These are phyloP conservation scores for Agrocybe pediades DNA, from an alignment of 768 basidiomycete genomes.

Conservation along the genomic window DNA sequence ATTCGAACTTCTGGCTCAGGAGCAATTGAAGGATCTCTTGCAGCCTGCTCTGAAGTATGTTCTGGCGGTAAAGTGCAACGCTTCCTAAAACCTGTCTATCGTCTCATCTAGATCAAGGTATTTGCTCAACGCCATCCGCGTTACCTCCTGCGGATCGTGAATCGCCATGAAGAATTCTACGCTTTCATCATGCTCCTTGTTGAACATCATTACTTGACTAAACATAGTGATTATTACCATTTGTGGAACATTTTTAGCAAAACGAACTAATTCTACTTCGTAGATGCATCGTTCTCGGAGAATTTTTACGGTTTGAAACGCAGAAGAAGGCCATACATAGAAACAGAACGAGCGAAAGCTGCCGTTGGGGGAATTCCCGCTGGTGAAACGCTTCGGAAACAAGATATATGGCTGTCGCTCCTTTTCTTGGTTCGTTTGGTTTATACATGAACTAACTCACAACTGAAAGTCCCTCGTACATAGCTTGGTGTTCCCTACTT, in stretches of 20 bases:
- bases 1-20: conserved; percentile 92
- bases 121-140: conserved; percentile 95
- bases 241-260: not conserved
- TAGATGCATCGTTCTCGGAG: conserved; percentile 93
- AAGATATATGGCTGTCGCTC: conserved; percentile 77
- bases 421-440: conserved; percentile 69
- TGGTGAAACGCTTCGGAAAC: conserved; percentile 64
- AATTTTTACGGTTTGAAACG: conserved; percentile 95
- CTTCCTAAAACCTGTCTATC: not conserved
- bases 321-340: conserved; percentile 68
- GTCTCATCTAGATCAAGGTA: conserved; percentile 50
- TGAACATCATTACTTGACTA: conserved; percentile 87
- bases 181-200: conserved; percentile 86
- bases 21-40: conserved; percentile 87
- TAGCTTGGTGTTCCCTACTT: conserved; percentile 90
- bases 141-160: conserved; percentile 88
- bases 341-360: conserved; percentile 63
- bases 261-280: conserved; percentile 2
- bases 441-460: not conserved
- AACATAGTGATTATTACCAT: conserved; percentile 62
- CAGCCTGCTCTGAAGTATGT: conserved; percentile 96
- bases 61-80: conserved; percentile 63
- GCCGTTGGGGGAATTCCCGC: conserved; percentile 67
- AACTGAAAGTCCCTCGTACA: not conserved
- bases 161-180: conserved; percentile 96